Base-by-base conservation (phyloP, 208 protist species). In the Leishmania aethiopica region DNA sequence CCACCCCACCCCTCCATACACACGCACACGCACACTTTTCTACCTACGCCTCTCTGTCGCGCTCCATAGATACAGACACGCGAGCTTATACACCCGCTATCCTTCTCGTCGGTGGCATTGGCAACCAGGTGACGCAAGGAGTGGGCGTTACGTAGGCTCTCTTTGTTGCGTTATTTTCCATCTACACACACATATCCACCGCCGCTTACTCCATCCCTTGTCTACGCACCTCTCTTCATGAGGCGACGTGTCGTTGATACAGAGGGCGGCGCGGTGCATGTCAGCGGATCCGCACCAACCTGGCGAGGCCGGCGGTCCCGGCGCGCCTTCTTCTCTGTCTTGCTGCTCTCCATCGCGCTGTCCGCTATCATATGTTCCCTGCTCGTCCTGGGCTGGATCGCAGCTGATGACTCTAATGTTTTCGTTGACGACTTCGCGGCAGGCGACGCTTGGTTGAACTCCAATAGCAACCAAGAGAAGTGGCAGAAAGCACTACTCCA, bases 401-500 rank as follows among this genome's bases (percentile, higher is more conserved):
- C 11, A 32, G 42, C 53, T 3, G 40, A 70, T 37, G 37, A 35
- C 40, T 28, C 10, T n/a, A 32, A 17, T 17, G 13, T 53, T 10
- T 15, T 25, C 25, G 19, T 40, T 2, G 32, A 40, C 28, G 47
- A 64, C n/a, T 55, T 45, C 2, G 17, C 76, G 25, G 22, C 35
- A 1, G 28, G 17, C 22, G 64, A 79, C 6, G 37, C 64, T 66
- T 86, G 83, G 83, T 40, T 79, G 75, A 64, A 40, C n/a, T 1
- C 66, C 7, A 15, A 59, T 32, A 25, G 40, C 13, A 66, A 71
- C 37, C 19, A 37, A 13, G 74, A 60, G 28, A 69, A 69, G 49
- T 81, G 75, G 82, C 51, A 84, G 72, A 2, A 25, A 19, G 66
- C 75, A 40, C 55, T 81, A 10, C 51, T 79, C 40, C 0, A 71